These are phyloP conservation scores for Plasmodium chabaudi DNA, from an alignment of 169 alveolate genomes.

Conservation along the genomic window DNA sequence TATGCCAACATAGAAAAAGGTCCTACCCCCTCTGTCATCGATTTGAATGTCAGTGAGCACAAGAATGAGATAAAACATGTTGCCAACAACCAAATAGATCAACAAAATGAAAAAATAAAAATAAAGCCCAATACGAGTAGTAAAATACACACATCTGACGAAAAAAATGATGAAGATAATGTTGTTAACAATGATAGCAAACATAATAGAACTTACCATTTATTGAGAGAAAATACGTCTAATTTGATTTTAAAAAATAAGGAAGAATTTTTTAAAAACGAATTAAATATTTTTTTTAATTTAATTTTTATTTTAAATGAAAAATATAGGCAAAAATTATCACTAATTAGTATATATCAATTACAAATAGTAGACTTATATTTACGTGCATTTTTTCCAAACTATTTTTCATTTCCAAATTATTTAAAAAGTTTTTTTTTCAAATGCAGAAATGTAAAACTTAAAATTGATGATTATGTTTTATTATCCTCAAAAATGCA, in stretches of 20 bases:
- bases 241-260: neutral
- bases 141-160: no score
- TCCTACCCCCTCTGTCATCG: no score
- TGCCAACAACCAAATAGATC: no score
- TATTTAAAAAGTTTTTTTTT: slow-evolving; percentile 38
- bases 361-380: slow-evolving; percentile 61
- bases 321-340: slow-evolving; percentile 45
- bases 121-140: no score
- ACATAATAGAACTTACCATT: no score
- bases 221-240: no score
- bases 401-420: slow-evolving; percentile 29
- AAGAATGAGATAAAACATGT: no score
- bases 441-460: slow-evolving; percentile 48
- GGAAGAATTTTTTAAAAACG: slow-evolving; percentile 52
- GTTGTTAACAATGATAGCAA: no score
- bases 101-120: no score
- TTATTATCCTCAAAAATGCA: slow-evolving; percentile 62
- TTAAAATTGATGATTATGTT: slow-evolving; percentile 37
- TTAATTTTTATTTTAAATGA: slow-evolving; percentile 58
- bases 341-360: slow-evolving; percentile 60
- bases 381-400: slow-evolving; percentile 41
- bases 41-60: no score
- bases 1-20: neutral
- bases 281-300: slow-evolving; percentile 59
- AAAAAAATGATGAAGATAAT: no score